Evolutionary conservation across 2,329 filamentous ascomycete species (phyloP), one percentile per base, ranked within the genome.

Genomic region (Cercospora zeina): DNA sequence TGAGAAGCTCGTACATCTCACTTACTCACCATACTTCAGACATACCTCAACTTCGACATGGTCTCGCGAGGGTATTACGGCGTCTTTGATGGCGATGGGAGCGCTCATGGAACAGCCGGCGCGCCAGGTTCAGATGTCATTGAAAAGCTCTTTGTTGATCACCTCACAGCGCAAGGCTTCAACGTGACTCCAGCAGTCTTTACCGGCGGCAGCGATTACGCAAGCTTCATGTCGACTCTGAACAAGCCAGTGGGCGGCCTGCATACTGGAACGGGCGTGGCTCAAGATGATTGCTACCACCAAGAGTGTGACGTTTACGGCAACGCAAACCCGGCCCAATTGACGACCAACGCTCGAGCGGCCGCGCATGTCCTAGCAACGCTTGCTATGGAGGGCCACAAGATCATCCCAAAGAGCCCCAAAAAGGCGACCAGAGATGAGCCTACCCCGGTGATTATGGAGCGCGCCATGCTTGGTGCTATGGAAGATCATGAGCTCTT

Each of bases 1-100:
- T 69, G 87, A 89, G 13, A 10, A 4, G 2, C 9, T 21, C 21
- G 1, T 47, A 24, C 24, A 3, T 27, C 42, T 47, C 42, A 37
- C 3, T 83, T 80, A 1, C 83, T 84, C n/a, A 87, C 86, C 75
- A 86, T 81, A 65, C 80, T 79, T 6, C 77, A 79, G 62, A 79
- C 85, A 68, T 84, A 84, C 11, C 33, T 59, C 19, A 59, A 59
- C 24, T 59, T 42, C 33, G 56, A 59, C 33, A 59, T 59, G 56
- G 47, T 59, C 13, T 51, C 56, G 7, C 45, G 47, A n/a, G 56
- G 56, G 33, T 51, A 51, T 19, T 53, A 53, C 14, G 56, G 56
- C 47, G 45, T 59, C n/a, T 53, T 59, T n/a, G 55, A 59, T 30
- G 56, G 56, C 70, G 84, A 88, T 65, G 83, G 63, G 13, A 67